phyloP scores from a whole-genome alignment of 768 basidiomycete species.

The Mycena venus region DNA sequence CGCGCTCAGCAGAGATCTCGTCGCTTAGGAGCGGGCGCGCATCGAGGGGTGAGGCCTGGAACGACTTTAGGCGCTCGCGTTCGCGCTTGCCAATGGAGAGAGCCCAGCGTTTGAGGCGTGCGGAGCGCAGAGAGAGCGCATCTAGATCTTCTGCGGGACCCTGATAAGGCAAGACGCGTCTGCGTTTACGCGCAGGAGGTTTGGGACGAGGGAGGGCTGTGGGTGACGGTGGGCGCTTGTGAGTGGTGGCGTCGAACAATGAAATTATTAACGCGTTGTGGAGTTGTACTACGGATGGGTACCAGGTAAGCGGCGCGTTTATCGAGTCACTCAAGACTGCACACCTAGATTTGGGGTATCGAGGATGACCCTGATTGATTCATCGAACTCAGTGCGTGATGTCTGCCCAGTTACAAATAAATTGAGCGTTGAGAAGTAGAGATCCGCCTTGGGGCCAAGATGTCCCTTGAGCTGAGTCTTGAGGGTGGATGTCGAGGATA shows the following conservation, averaged over 20 bases:
- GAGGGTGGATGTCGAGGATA: constrained; percentile 81
- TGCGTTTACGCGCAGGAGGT: constrained; percentile 73
- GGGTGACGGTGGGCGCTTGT: constrained; percentile 76
- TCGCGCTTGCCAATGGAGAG: constrained; percentile 80
- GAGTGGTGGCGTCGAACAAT: constrained; percentile 82
- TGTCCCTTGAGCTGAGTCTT: constrained; percentile 75
- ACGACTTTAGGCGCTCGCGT: constrained; percentile 73
- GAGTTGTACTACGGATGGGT: constrained; percentile 69
- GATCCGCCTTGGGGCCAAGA: constrained; percentile 70
- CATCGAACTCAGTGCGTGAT: constrained; percentile 84
- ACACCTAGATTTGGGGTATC: constrained; percentile 67
- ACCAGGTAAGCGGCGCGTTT: background rate
- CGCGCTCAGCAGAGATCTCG: constrained; percentile 80
- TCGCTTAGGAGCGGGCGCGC: constrained; percentile 66
- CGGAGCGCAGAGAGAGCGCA: constrained; percentile 68
- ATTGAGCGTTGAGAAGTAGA: constrained; percentile 76
- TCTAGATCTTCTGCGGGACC: constrained; percentile 69
- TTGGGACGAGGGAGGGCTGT: constrained; percentile 75
- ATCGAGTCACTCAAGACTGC: constrained; percentile 9
- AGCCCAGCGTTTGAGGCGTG: constrained; percentile 80
- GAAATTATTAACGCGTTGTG: constrained; percentile 90
- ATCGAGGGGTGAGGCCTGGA: constrained; percentile 58
- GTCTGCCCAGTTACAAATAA: constrained; percentile 76
- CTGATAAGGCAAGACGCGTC: constrained; percentile 82
- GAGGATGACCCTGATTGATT: constrained; percentile 71